phyloP scores from a whole-genome alignment of 129 eudicot species.

The Rutidosis leptorrhynchoides region DNA sequence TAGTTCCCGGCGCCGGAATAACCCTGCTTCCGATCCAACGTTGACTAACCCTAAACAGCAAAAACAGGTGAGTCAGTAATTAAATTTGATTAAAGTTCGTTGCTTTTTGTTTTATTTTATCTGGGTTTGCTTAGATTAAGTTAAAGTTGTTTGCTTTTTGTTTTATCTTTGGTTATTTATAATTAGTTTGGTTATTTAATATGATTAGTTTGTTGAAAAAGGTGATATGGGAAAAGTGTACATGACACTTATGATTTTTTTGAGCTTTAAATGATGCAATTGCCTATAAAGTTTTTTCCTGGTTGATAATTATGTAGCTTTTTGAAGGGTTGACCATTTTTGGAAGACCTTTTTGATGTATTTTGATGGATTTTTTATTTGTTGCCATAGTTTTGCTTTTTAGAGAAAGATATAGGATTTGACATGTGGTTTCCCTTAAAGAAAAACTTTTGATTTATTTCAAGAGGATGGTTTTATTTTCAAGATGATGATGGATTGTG shows the following conservation, averaged over 20 bases:
- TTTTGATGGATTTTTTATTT: slow-evolving; percentile 11
- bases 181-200: slow-evolving; percentile 14
- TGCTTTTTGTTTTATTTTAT: neutral
- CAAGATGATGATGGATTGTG: slow-evolving; percentile 6
- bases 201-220: slow-evolving; percentile 20
- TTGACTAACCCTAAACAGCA: slow-evolving; percentile 55
- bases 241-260: slow-evolving; percentile 7
- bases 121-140: slow-evolving; percentile 7
- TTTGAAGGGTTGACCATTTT: slow-evolving; percentile 30
- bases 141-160: neutral
- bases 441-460: slow-evolving; percentile 9
- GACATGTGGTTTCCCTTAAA: neutral
- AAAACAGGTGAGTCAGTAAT: slow-evolving; percentile 20
- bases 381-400: slow-evolving; percentile 19
- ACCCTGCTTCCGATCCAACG: slow-evolving; percentile 45
- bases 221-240: neutral
- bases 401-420: slow-evolving; percentile 6
- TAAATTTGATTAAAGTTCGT: neutral
- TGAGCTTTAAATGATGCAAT: neutral
- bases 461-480: neutral
- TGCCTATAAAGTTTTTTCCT: slow-evolving; percentile 18
- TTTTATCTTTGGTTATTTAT: neutral
- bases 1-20: slow-evolving; percentile 68
- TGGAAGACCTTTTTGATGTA: slow-evolving; percentile 11
- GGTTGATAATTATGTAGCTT: slow-evolving; percentile 22